Evolutionary conservation across 2,329 filamentous ascomycete genomes (phyloP), one percentile per base, ranked within the genome.

Genomic region (Talaromyces marneffei): DNA sequence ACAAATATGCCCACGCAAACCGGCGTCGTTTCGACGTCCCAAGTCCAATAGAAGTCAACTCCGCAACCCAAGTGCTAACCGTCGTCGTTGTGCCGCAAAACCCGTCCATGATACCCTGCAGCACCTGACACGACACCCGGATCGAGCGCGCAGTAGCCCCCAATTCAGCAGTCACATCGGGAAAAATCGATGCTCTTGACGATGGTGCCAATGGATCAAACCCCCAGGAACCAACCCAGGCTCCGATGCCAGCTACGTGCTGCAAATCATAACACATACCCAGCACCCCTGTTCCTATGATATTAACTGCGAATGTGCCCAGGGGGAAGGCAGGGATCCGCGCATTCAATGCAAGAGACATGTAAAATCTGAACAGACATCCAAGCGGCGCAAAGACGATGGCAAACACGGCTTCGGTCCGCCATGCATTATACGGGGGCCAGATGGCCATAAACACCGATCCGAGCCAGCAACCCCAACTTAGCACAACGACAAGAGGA

Each of bases 291-390:
- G 90, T 92, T 4, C 92, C 93, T 14, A 88, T 72, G 4, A 95
- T 79, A 69, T 97, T 97, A 29, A 89, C 91, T 0, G 79, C 76
- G 68, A 97, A 96, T 0, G 93, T 97, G 2, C 93, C 93, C 0
- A 97, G 74, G 0, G 93, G 93, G 66, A 97, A 97, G 0, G 82
- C 77, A 0, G 85, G 74, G 0, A 85, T 66, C 20, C 84, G 79
- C 0, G 83, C 78, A 68, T 97, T 97, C n/a, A 96, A 82, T 25
- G 79, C 74, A 6, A 89, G 71, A 0, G 89, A 89, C 1, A 84
- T 74, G 71, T 91, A 92, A 77, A 90, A 96, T 3, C 93, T 84
- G 0, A 82, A 71, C 0, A 96, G 75, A 66, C 89, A 92, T 0
- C 93, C 93, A 0, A 91, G 66, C 0, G 93, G 93, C 0, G 91